Evolutionary conservation across 2,329 filamentous ascomycete genomes (phyloP).

Genomic region (Zymoseptoria passerinii): DNA sequence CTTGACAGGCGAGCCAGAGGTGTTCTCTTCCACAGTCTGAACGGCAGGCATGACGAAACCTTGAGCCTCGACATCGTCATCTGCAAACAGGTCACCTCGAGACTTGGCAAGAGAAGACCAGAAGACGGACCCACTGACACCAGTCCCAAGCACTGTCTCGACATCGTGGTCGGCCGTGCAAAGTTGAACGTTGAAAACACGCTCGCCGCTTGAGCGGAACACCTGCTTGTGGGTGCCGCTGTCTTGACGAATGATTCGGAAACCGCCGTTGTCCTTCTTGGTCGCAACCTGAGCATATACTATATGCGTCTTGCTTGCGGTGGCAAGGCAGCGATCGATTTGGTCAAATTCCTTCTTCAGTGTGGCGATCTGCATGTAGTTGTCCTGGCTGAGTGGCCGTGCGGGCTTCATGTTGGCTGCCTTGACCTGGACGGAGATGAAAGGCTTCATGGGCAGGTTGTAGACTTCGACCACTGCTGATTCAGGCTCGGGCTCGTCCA

Average conservation of each 20-base stretch:
- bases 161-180: constrained; percentile 60
- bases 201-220: constrained; percentile 83
- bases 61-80: constrained; percentile 70
- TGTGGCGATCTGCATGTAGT: constrained; percentile 84
- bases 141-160: constrained; percentile 84
- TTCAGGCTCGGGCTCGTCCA: constrained; percentile 60
- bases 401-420: constrained; percentile 40
- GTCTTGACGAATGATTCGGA: constrained; percentile 89
- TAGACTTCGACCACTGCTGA: constrained; percentile 63
- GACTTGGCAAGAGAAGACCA: constrained; percentile 76
- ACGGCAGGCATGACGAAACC: constrained; percentile 86
- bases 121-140: constrained; percentile 92
- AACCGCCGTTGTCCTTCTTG: constrained; percentile 67
- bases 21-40: constrained; percentile 77
- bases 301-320: constrained; percentile 84
- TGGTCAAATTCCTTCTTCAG: constrained; percentile 98
- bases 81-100: constrained; percentile 70
- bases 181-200: constrained; percentile 87
- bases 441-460: constrained; percentile 95
- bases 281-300: constrained; percentile 71
- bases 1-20: constrained; percentile 86
- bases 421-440: constrained; percentile 75
- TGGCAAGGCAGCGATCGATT: constrained; percentile 85
- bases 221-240: constrained; percentile 86
- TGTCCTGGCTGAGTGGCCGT: constrained; percentile 64